These are phyloP conservation scores for Patellifolia procumbens DNA, from an alignment of 179 eudicot genomes.

Conservation along the genomic window DNA sequence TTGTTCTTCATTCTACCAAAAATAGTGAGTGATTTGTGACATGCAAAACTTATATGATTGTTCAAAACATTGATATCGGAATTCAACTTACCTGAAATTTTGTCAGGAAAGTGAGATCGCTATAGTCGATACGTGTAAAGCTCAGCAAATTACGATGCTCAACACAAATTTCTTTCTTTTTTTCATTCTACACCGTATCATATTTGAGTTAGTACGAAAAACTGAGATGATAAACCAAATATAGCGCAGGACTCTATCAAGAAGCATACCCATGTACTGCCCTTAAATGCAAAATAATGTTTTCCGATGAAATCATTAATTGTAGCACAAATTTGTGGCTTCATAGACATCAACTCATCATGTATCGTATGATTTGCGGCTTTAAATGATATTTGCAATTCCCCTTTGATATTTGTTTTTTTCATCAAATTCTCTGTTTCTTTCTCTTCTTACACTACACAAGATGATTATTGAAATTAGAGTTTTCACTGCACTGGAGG, in stretches of 20 bases:
- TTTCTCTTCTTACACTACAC: too few species aligned
- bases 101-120: background rate
- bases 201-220: conserved; percentile 1
- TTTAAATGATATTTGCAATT: too few species aligned
- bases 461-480: too few species aligned
- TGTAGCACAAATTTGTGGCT: background rate
- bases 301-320: background rate
- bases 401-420: too few species aligned
- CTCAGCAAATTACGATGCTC: background rate
- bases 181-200: background rate
- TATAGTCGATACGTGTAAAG: background rate
- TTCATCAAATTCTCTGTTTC: too few species aligned
- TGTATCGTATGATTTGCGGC: too few species aligned
- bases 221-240: background rate
- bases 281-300: background rate
- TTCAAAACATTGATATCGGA: background rate
- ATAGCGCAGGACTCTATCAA: background rate
- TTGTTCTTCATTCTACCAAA: background rate
- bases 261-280: background rate
- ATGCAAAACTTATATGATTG: too few species aligned
- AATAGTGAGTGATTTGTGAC: too few species aligned
- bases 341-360: background rate
- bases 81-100: background rate
- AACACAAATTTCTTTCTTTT: background rate
- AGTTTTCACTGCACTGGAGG: too few species aligned